A percentile compares a stretch with the other conserved stretches of the same genome.
These are phyloP conservation scores for Coix lacrymajobi DNA, from an alignment of 176 grass and related monocot genomes.

Conservation along the genomic window DNA sequence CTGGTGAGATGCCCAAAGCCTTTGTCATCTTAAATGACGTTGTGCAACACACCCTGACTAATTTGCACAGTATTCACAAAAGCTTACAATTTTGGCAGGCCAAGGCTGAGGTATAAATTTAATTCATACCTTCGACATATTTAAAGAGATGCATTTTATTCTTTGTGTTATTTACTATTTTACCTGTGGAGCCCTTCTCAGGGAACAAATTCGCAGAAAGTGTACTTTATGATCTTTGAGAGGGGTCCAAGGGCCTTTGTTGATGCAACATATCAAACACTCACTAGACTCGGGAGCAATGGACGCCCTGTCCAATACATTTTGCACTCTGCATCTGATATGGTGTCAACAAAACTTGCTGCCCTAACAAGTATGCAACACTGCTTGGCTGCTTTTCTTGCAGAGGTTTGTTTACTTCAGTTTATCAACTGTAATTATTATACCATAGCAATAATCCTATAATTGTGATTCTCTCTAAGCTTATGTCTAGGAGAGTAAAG, in stretches of 20 bases:
- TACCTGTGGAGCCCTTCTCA: slow-evolving; percentile 27
- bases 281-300: slow-evolving; percentile 37
- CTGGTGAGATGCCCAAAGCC: slow-evolving; percentile 46
- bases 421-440: neutral
- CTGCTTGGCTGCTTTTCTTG: slow-evolving; percentile 68
- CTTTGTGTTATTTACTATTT: slow-evolving; percentile 2
- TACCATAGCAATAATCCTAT: neutral
- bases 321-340: slow-evolving; percentile 60
- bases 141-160: slow-evolving; percentile 3
- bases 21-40: slow-evolving; percentile 75
- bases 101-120: slow-evolving; percentile 58
- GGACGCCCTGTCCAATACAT: slow-evolving; percentile 51
- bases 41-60: slow-evolving; percentile 48
- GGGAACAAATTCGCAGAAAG: slow-evolving; percentile 66
- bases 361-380: slow-evolving; percentile 62
- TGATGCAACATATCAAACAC: slow-evolving; percentile 48
- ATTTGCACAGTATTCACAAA: slow-evolving; percentile 79
- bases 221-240: slow-evolving; percentile 93
- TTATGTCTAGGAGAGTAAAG: slow-evolving; percentile 13
- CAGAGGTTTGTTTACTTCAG: slow-evolving; percentile 57
- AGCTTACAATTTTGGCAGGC: slow-evolving; percentile 83
- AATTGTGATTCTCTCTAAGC: neutral
- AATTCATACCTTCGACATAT: neutral
- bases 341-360: slow-evolving; percentile 66
- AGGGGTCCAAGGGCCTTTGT: slow-evolving; percentile 82